These are phyloP conservation scores for Xylaria sp. DNA, from an alignment of 2,329 filamentous ascomycete genomes.

Conservation along the genomic window DNA sequence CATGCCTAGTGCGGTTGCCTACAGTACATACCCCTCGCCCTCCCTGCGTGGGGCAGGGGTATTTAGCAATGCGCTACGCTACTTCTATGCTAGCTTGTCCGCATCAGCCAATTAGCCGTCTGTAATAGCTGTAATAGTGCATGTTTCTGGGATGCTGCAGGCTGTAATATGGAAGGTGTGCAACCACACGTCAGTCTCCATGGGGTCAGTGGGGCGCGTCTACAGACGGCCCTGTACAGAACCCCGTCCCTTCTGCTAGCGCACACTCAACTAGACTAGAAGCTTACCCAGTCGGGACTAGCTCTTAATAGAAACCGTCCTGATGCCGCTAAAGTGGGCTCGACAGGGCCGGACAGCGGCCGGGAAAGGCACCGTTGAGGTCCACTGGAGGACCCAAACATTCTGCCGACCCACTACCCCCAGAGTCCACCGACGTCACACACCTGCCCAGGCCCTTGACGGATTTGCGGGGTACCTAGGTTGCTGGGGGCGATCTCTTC, in stretches of 20 bases:
- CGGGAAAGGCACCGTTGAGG: background rate
- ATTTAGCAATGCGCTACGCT: background rate
- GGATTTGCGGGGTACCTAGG: constrained; percentile 39
- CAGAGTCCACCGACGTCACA: constrained; percentile 35
- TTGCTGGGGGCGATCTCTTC: constrained; percentile 30
- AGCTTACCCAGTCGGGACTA: background rate
- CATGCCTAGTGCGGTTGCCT: background rate
- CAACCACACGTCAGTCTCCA: constrained; percentile 4
- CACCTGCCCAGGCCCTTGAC: constrained; percentile 31
- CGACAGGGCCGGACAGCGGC: background rate
- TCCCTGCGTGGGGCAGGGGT: background rate
- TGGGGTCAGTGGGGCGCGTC: background rate
- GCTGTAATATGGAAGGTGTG: background rate
- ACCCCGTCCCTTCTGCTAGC: no score
- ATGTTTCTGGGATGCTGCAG: background rate
- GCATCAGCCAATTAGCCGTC: background rate
- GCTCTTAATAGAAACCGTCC: no score
- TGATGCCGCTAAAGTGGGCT: no score
- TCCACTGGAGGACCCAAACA: background rate
- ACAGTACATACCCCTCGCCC: background rate
- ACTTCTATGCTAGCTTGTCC: background rate
- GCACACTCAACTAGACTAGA: no score
- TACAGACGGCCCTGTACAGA: background rate
- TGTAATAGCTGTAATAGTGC: background rate
- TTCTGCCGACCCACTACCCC: background rate